Base-by-base conservation (phyloP, 2,329 filamentous ascomycete genomes). In the Colletotrichum orbiculare region DNA sequence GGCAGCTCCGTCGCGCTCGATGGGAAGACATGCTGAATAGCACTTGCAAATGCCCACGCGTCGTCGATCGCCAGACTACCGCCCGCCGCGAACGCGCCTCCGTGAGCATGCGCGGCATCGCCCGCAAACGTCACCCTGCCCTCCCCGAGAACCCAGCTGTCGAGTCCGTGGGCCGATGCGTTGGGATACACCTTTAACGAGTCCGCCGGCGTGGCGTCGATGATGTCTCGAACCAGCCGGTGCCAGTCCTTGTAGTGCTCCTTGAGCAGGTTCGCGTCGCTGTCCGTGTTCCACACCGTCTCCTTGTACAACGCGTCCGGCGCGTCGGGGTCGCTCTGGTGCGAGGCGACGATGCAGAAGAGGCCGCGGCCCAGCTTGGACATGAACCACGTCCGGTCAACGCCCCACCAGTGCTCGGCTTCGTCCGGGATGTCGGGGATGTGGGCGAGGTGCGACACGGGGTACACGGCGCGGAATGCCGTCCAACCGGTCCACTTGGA, bases 371-470 rank as follows among this genome's bases (percentile, higher is more conserved):
- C 80, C 2, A 83, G 73, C 25, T 71, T 74, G 34, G 79, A 82
- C 9, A 81, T 73, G 61, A 83, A 83, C 38, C 82, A 77, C 15
- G 76, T 78, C 43, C 79, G 73, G 25, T 76, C 74, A 1, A 77
- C 77, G 0, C 78, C 79, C 79, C 79, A 82, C 71, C 79, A 75
- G 64, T 83, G 82, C 7, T 75, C 75, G 1, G 81, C 80, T 66
- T 83, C 81, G 33, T 77, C 71, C 4, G 73, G 78, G 34, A 81
- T 67, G 46, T 77, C 74, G 6, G 73, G 69, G 15, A 83, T 75
- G 55, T 78, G 73, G 8, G 73, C 71, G 2, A 83, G 73, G 66
- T 79, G 72, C 0, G 77, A 76, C 2, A 72, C 69, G 50, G 80
- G 78, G 43, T 82, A 83, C 0, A 81, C 81, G 11, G 81, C 78